A percentile compares a stretch with the other conserved stretches of the same genome.
Conservation (phyloP, 306 rosid species). For the Inga laurina region DNA sequence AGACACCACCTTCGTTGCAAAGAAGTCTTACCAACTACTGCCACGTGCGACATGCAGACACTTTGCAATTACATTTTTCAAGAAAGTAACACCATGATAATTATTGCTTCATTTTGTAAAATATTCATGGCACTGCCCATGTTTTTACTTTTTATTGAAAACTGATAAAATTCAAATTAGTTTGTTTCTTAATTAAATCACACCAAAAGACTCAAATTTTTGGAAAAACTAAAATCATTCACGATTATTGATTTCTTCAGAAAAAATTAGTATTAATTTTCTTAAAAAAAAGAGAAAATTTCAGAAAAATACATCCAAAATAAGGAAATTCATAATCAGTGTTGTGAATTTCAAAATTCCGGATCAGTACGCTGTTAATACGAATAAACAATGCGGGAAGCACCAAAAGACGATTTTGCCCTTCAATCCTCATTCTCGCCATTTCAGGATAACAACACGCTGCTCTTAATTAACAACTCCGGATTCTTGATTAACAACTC, state of each 20-base stretch:
- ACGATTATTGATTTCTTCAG: background rate
- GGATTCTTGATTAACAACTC: too few relatives aligned
- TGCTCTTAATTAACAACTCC: too few relatives aligned
- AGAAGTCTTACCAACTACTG: background rate
- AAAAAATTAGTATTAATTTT: too few relatives aligned
- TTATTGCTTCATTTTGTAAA: background rate
- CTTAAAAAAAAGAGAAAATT: too few relatives aligned
- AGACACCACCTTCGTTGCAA: background rate
- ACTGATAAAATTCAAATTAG: background rate
- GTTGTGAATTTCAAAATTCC: too few relatives aligned
- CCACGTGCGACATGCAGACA: background rate
- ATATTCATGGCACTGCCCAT: background rate
- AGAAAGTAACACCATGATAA: background rate
- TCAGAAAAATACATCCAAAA: too few relatives aligned
- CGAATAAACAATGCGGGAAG: too few relatives aligned
- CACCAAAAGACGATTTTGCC: too few relatives aligned
- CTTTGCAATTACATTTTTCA: background rate
- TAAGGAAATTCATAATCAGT: too few relatives aligned
- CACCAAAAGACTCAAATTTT: background rate
- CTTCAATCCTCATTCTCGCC: too few relatives aligned
- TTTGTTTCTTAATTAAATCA: background rate
- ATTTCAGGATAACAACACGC: too few relatives aligned
- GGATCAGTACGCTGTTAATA: too few relatives aligned
- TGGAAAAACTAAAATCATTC: background rate
- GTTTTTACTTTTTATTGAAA: background rate